Percentiles rank a stretch among this genome's conserved stretches.
Conservation (phyloP, 257 asterid species). For the Solanum dulcamara region DNA sequence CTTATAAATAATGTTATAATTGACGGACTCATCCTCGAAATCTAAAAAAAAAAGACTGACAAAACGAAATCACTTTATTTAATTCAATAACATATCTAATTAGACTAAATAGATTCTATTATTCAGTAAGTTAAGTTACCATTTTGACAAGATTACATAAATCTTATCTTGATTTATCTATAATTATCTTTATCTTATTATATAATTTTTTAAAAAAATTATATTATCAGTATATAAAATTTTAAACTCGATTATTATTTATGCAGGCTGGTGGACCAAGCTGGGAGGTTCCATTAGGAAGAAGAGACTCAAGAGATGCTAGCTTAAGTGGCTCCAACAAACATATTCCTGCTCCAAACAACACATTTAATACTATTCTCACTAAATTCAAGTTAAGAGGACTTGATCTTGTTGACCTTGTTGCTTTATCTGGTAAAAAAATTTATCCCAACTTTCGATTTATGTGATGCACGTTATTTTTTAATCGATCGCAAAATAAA, state of each 20-base stretch:
- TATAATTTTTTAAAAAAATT: neutral
- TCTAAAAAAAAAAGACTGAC: neutral
- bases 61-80: neutral
- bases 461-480: neutral
- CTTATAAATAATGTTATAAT: too few relatives aligned
- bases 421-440: conserved; percentile 62
- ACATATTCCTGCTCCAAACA: conserved; percentile 45
- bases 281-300: conserved; percentile 46
- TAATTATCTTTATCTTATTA: neutral
- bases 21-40: neutral
- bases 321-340: conserved; percentile 36
- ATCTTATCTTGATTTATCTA: neutral
- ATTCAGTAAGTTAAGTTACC: too few relatives aligned
- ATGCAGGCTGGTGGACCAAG: conserved; percentile 34
- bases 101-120: neutral
- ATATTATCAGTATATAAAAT: neutral
- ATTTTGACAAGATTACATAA: too few relatives aligned
- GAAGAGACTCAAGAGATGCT: conserved; percentile 38
- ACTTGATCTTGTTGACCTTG: conserved; percentile 47
- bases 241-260: neutral
- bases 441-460: neutral
- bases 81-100: neutral
- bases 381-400: conserved; percentile 20
- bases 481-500: neutral
- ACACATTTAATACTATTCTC: conserved; percentile 33